Evolutionary conservation across 345 rosid species (phyloP).

Genomic region (Cardamine chenopodiifolia): DNA sequence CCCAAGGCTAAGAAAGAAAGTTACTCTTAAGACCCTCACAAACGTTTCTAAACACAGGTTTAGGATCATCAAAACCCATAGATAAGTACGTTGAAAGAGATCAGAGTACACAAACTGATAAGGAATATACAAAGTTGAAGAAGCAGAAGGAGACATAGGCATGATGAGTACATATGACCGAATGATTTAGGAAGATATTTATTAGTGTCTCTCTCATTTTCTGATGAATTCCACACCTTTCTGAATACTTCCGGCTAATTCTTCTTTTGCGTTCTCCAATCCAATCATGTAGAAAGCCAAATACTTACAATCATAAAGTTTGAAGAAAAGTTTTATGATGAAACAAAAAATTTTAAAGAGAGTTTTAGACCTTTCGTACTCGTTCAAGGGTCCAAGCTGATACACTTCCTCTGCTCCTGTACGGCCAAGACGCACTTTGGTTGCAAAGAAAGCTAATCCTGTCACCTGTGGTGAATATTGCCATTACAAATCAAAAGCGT

Average conservation of each 20-base stretch:
- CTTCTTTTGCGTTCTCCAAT: conserved; percentile 75
- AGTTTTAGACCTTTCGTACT: conserved; percentile 60
- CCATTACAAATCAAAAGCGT: conserved; percentile 7
- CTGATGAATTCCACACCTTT: conserved; percentile 69
- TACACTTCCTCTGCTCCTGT: conserved; percentile 67
- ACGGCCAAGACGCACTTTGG: conserved; percentile 77
- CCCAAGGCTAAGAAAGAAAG: too few relatives aligned
- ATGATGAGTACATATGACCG: conserved; percentile 24
- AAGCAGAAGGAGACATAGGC: conserved; percentile 1
- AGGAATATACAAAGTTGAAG: conserved; percentile 34
- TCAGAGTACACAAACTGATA: conserved; percentile 21
- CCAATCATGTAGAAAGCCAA: conserved; percentile 50
- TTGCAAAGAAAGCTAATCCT: conserved; percentile 78
- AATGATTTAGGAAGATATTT: too few relatives aligned
- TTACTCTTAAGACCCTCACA: not conserved
- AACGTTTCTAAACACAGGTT: not conserved
- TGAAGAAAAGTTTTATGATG: not conserved
- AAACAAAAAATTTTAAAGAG: conserved; percentile 1
- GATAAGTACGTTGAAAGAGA: conserved; percentile 18
- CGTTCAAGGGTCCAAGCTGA: conserved; percentile 71
- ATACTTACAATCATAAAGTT: not conserved
- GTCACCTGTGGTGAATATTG: conserved; percentile 56
- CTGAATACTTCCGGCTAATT: conserved; percentile 69
- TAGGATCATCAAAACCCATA: not conserved
- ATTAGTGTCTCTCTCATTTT: conserved; percentile 46